Conservation (phyloP, 306 rosid genomes). For the Castanospermum australe region DNA sequence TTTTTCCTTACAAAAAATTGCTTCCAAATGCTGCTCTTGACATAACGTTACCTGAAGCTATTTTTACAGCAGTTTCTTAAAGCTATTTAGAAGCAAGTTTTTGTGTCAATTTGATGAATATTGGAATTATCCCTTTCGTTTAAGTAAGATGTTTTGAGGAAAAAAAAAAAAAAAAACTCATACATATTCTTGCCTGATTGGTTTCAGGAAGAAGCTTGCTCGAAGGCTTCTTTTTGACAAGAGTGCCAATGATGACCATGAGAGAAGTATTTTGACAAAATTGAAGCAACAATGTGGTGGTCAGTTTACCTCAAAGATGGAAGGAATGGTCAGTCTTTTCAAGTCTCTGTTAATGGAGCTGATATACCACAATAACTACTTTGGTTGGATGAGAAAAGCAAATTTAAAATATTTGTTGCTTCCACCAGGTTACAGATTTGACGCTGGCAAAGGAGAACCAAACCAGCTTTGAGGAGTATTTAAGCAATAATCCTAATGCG, state of each 20-base stretch:
- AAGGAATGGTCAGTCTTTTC: constrained; percentile 76
- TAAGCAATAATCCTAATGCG: constrained; percentile 49
- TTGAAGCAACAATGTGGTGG: constrained; percentile 89
- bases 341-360: constrained; percentile 3
- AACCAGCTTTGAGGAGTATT: constrained; percentile 79
- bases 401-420: not conserved
- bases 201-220: constrained; percentile 85
- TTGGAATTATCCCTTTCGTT: not conserved
- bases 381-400: constrained; percentile 12
- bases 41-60: not conserved
- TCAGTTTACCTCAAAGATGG: constrained; percentile 90
- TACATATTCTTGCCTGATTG: constrained; percentile 5
- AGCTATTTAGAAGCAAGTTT: not conserved
- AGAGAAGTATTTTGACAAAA: constrained; percentile 70
- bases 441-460: constrained; percentile 87
- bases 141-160: not conserved
- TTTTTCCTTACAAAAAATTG: not conserved
- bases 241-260: constrained; percentile 91
- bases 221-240: constrained; percentile 90
- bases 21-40: not conserved
- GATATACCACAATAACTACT: not conserved
- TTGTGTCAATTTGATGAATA: not conserved
- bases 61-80: not conserved
- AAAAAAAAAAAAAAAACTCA: not conserved
- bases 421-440: constrained; percentile 90